Conservation (phyloP, 495 filamentous ascomycete genomes). For the Chaetomium cochliodes region DNA sequence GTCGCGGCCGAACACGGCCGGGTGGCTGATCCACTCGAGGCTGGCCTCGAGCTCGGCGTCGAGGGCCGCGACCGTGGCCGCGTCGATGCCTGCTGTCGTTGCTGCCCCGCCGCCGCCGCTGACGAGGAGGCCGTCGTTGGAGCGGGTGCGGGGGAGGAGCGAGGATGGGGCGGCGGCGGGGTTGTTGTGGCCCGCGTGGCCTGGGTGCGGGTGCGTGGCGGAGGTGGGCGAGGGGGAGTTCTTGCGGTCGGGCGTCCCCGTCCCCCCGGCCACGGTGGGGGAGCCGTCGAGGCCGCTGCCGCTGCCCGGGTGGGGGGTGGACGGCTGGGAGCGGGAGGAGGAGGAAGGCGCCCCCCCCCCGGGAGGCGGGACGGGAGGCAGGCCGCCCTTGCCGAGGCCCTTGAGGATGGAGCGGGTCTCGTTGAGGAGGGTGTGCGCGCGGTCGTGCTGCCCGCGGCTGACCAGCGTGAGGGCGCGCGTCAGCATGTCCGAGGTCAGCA, state of each 20-base stretch:
- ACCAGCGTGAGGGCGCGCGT: conserved; percentile 89
- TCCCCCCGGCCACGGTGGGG: conserved; percentile 41
- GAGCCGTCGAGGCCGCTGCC: conserved; percentile 47
- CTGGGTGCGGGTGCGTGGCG: conserved; percentile 41
- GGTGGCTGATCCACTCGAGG: conserved; percentile 99
- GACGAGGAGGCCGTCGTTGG: conserved; percentile 51
- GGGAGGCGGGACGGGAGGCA: conserved; percentile 71
- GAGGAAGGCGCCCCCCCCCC: too few relatives aligned
- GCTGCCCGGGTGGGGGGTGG: conserved; percentile 48
- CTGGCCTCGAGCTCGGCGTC: conserved; percentile 86
- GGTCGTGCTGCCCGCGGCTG: conserved; percentile 86
- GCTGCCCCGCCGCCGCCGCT: conserved; percentile 60
- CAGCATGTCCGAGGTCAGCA: conserved; percentile 97
- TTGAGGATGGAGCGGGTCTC: conserved; percentile 96
- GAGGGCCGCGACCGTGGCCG: conserved; percentile 74
- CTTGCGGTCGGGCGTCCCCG: conserved; percentile 52
- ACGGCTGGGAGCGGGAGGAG: conserved; percentile 46
- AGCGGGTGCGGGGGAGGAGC: conserved; percentile 40
- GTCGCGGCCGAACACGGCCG: conserved; percentile 92
- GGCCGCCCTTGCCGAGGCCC: conserved; percentile 89
- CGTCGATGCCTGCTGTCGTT: conserved; percentile 62
- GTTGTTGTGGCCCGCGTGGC: too few relatives aligned
- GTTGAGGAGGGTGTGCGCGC: conserved; percentile 83
- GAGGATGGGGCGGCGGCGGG: conserved; percentile 25
- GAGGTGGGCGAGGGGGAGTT: conserved; percentile 50